Conservation (phyloP, 192 early-diverging fungal genomes). For the Dimargaris xerosporica region DNA sequence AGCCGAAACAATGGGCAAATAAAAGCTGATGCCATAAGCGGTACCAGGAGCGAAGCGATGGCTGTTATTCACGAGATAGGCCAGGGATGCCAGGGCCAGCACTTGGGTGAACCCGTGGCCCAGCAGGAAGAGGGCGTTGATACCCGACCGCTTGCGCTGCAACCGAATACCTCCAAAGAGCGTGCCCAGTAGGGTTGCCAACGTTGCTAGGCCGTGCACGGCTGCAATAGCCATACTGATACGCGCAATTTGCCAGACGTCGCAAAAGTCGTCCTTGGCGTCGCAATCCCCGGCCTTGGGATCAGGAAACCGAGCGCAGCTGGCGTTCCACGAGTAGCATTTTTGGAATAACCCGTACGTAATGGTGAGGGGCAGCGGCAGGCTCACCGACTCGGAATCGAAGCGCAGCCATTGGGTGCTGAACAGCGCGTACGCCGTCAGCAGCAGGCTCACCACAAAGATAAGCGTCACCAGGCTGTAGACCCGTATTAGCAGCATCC, state of each 20-base stretch:
- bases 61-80: neutral
- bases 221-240: neutral
- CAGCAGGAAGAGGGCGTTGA: neutral
- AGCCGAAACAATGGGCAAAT: neutral
- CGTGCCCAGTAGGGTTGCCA: neutral
- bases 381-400: too few species aligned
- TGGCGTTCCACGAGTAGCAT: slow-evolving; percentile 7
- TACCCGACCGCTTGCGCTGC: neutral
- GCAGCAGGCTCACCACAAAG: neutral
- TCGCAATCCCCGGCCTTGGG: slow-evolving; percentile 5
- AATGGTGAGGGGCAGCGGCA: neutral
- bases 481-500: neutral
- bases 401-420: neutral
- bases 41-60: neutral
- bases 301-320: slow-evolving; percentile 4
- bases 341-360: slow-evolving; percentile 5
- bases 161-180: neutral
- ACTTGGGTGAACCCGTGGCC: neutral
- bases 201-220: neutral
- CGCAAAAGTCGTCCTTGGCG: neutral
- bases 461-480: neutral
- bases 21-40: neutral
- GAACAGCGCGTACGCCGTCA: neutral
- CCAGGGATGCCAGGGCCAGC: neutral
- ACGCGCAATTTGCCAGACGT: slow-evolving; percentile 1